These are phyloP conservation scores for Claviceps digitariae DNA, from an alignment of 2,329 filamentous ascomycete genomes.

Conservation along the genomic window DNA sequence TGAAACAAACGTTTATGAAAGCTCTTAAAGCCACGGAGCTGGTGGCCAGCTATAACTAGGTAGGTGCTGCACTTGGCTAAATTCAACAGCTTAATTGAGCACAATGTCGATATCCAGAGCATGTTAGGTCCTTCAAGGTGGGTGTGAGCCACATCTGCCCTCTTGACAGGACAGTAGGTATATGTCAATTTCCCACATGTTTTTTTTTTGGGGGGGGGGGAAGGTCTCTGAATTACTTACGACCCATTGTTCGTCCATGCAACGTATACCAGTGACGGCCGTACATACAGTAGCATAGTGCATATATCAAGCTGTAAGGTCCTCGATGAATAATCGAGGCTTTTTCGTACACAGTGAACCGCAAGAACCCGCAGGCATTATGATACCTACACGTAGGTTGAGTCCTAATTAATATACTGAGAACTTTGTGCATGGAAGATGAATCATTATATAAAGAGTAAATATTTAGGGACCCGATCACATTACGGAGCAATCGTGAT, in stretches of 20 bases:
- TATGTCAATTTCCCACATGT: too few relatives aligned
- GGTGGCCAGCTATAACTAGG: not conserved
- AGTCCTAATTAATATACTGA: not conserved
- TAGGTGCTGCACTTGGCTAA: not conserved
- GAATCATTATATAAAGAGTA: not conserved
- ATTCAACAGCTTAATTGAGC: not conserved
- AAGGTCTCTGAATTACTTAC: too few relatives aligned
- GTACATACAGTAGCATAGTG: not conserved
- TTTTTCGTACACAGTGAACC: not conserved
- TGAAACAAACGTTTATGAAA: conserved; percentile 48
- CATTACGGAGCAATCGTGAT: conserved; percentile 48
- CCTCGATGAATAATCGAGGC: not conserved
- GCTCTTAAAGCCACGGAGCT: conserved; percentile 50
- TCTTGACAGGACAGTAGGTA: not conserved
- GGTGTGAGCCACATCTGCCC: not conserved
- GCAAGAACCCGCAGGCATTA: not conserved
- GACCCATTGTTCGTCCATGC: too few relatives aligned
- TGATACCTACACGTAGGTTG: not conserved
- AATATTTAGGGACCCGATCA: conserved; percentile 15
- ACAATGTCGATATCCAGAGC: not conserved
- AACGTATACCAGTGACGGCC: not conserved
- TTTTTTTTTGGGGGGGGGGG: too few relatives aligned
- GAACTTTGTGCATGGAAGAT: not conserved
- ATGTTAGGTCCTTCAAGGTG: not conserved
- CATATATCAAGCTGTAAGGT: not conserved